Percentiles rank a stretch among this genome's conserved stretches.
Conservation (phyloP, 2,329 filamentous ascomycete species). For the Cryphonectria japonica region DNA sequence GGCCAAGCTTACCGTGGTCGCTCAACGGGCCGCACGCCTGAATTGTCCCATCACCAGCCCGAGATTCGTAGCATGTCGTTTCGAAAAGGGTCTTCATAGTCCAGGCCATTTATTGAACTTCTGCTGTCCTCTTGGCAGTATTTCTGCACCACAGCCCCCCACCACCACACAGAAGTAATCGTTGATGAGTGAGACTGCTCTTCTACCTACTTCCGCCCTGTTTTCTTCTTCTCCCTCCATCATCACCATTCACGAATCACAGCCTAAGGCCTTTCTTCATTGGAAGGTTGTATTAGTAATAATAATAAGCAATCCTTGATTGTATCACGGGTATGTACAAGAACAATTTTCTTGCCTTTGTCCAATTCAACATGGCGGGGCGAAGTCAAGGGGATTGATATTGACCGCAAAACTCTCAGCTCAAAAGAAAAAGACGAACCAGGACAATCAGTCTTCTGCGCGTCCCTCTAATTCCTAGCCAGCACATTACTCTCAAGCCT, state of each 20-base stretch:
- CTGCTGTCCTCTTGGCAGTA: background rate
- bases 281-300: background rate
- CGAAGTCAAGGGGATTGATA: background rate
- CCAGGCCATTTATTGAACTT: background rate
- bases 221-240: background rate
- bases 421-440: background rate
- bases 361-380: background rate
- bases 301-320: background rate
- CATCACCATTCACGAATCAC: background rate
- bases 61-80: background rate
- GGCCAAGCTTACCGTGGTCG: background rate
- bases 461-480: background rate
- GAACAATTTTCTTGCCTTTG: background rate
- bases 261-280: background rate
- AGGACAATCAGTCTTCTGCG: background rate
- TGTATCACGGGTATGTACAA: background rate
- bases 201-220: background rate
- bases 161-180: background rate
- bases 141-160: background rate
- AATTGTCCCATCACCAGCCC: background rate
- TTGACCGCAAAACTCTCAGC: background rate
- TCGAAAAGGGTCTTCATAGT: background rate
- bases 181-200: background rate
- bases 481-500: background rate
- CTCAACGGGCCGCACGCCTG: constrained; percentile 1